phyloP scores from a whole-genome alignment of 2,329 filamentous ascomycete genomes.

The Myriosclerotinia scirpicola region DNA sequence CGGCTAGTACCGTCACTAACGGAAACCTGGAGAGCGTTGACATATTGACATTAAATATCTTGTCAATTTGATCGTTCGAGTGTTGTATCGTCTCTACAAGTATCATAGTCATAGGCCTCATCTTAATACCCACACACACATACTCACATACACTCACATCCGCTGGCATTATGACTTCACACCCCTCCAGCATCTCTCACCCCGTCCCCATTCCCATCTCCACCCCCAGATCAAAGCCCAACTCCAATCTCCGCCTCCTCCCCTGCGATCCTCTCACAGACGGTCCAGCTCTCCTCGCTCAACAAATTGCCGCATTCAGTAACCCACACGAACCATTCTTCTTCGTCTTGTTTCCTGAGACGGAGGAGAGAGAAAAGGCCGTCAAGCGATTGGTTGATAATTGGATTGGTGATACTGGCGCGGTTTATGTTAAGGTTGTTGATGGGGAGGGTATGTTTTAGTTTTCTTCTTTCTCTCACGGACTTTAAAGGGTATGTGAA shows the following conservation, averaged over 20 bases:
- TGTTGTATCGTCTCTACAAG: background rate
- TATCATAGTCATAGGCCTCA: too few species aligned
- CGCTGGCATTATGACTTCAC: background rate
- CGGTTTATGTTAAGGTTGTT: slow-evolving; percentile 31
- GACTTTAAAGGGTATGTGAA: too few species aligned
- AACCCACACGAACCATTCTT: slow-evolving; percentile 28
- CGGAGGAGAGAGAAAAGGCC: slow-evolving; percentile 24
- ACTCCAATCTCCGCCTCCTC: slow-evolving; percentile 1
- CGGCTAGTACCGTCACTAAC: background rate
- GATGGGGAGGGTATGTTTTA: slow-evolving; percentile 24
- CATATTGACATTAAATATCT: background rate
- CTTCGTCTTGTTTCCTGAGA: slow-evolving; percentile 27
- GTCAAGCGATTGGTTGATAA: slow-evolving; percentile 28
- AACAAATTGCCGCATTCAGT: slow-evolving; percentile 25
- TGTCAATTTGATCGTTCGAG: background rate
- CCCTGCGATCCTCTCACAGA: slow-evolving; percentile 20
- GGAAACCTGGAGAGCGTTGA: background rate
- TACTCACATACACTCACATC: background rate
- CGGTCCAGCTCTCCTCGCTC: slow-evolving; percentile 26
- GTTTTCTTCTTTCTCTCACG: background rate
- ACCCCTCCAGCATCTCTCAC: background rate
- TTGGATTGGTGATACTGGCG: slow-evolving; percentile 27
- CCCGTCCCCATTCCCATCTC: background rate
- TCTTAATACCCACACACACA: background rate
- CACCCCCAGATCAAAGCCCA: background rate